Evolutionary conservation across 345 rosid species (phyloP).

Genomic region (Brassica rapa): DNA sequence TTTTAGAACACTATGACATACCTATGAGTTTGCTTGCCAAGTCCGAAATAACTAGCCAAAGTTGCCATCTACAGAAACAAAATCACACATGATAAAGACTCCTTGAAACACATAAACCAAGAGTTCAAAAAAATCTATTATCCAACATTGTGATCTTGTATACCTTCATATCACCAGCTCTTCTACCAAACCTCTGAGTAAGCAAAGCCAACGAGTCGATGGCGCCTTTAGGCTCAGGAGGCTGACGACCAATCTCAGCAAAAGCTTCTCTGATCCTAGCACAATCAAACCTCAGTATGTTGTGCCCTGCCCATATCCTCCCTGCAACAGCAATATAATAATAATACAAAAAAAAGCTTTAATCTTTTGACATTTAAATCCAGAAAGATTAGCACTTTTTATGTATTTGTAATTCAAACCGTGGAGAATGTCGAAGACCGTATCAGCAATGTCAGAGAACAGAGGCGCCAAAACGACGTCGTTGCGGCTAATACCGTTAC

Average conservation of each 20-base stretch:
- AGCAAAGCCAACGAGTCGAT: constrained; percentile 76
- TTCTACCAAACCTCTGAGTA: constrained; percentile 77
- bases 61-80: constrained; percentile 69
- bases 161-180: constrained; percentile 97
- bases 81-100: constrained; percentile 3
- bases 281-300: constrained; percentile 85
- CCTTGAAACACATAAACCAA: neutral
- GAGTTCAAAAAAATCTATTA: neutral
- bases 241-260: constrained; percentile 57
- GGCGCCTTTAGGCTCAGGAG: constrained; percentile 77
- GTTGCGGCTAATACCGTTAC: constrained; percentile 70
- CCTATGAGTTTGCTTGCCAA: constrained; percentile 90
- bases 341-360: neutral
- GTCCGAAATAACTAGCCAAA: constrained; percentile 79
- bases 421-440: constrained; percentile 70
- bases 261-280: constrained; percentile 78
- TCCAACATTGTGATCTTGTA: neutral
- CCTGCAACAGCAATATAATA: constrained; percentile 42
- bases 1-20: constrained; percentile 9
- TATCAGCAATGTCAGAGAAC: constrained; percentile 70
- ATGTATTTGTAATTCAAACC: constrained; percentile 34
- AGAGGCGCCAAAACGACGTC: constrained; percentile 60
- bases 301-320: constrained; percentile 97
- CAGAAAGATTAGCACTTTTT: neutral
- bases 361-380: neutral